phyloP scores from a whole-genome alignment of 1,284 basidiomycete genomes.

The Ceratobasidium sp. region DNA sequence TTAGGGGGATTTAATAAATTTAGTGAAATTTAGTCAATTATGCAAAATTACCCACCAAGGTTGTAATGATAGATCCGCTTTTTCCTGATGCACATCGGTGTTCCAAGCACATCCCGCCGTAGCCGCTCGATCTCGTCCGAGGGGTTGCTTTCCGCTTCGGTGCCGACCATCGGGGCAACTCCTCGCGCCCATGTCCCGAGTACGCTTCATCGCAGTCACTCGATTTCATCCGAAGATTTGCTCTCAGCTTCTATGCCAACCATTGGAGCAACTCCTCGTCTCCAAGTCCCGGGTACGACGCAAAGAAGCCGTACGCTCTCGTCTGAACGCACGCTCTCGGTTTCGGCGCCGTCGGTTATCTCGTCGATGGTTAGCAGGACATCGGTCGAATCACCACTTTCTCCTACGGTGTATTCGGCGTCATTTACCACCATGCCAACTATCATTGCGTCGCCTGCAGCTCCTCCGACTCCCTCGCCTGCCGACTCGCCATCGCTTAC shows the following conservation, averaged over 20 bases:
- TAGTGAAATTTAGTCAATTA: too few species aligned
- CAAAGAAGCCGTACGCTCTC: conserved; percentile 29
- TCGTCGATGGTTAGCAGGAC: conserved; percentile 31
- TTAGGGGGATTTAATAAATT: too few species aligned
- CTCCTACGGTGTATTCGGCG: conserved; percentile 30
- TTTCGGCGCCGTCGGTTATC: conserved; percentile 9
- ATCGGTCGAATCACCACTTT: conserved; percentile 27
- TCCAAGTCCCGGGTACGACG: conserved; percentile 20
- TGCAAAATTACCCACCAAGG: too few species aligned
- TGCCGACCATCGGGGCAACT: too few species aligned
- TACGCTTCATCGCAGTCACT: too few species aligned
- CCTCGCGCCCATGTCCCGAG: too few species aligned
- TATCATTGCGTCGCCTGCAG: conserved; percentile 45
- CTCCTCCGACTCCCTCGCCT: conserved; percentile 48
- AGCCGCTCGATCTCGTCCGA: too few species aligned
- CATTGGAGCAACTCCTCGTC: neutral
- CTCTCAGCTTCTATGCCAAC: neutral
- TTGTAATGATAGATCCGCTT: too few species aligned
- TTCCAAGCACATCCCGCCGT: too few species aligned
- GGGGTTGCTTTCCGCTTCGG: too few species aligned
- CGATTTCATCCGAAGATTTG: too few species aligned
- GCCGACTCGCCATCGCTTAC: conserved; percentile 30
- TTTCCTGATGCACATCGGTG: too few species aligned
- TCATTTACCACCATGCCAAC: conserved; percentile 45
- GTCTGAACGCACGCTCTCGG: conserved; percentile 17